Base-by-base conservation (phyloP, 306 rosid genomes). In the Sophora flavescens region DNA sequence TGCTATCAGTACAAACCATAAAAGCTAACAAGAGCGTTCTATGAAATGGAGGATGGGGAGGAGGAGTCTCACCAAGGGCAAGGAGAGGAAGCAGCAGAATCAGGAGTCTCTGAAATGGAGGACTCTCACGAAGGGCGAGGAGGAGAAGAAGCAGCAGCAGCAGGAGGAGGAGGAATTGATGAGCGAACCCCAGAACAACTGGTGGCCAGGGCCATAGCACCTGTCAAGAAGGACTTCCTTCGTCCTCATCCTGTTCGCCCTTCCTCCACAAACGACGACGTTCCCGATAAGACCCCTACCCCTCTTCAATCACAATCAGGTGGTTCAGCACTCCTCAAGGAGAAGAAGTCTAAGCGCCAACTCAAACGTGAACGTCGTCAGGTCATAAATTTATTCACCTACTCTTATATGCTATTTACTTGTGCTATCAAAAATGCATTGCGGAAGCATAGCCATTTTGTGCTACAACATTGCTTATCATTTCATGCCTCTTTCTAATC, bases 281-380 rank as follows among this genome's bases (percentile, higher is more conserved):
- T 70, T 60, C 63, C 88, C 1, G 73, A 82, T 26, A 84, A 78
- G 63, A 14, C 70, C 52, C 39, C 91, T 16, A 28, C 76, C 10
- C 65, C 82, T 30, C 32, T 30, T 30, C 32, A 30, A 30, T 30
- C 32, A 30, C 32, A 76, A 47, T 42, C 88, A 1, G 59, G 54
- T 11, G 59, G 54, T 11, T 57, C 42, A 10, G 2, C 44, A 59
- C 53, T 86, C 9, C 79, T 75, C 3, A 92, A 92, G 84, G 95
- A 92, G 78, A 92, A 92, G 89, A 92, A 91, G 80, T 94, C 98
- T 41, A 94, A 90, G 69, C 98, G 98, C 76, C 98, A 94, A 54
- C 89, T 90, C 84, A 94, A 94, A 85, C 97, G 98, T 15, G 98
- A 92, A 68, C 97, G 97, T 77, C 95, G 82, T 18, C 86, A 92